Base-by-base conservation (phyloP, 345 rosid genomes). In the Euphorbia tirucalli region DNA sequence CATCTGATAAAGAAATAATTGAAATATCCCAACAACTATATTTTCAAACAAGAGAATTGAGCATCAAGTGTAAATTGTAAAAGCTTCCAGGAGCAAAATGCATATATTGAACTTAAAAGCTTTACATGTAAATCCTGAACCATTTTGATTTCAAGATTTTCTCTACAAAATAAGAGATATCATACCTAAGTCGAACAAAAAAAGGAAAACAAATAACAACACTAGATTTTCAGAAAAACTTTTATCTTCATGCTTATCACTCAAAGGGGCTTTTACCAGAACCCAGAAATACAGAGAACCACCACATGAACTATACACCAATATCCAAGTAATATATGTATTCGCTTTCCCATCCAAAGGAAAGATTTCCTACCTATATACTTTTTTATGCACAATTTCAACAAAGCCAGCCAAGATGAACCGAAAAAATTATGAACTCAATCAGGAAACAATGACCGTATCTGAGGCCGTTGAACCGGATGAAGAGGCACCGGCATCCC, bases 401-500 rank as follows among this genome's bases (percentile, higher is more conserved):
- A n/a, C 54, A 46, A 46, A 46, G 16, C 4, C 52, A 31, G 60
- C 27, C 55, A 66, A 74, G 35, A 31, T 66, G 70, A 49, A 70
- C 35, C 24, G 63, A 46, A 71, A 64, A 11, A 24, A 59, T 62
- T 41, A 60, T 39, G 11, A 65, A 59, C 35, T 75, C 55, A 65
- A 54, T 82, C 80, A 77, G 73, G 89, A 76, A 54, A 78, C 55
- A 6, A 79, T n/a, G 18, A 71, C 75, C 44, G 80, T 28, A 19
- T 79, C 83, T 27, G 72, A 18, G 13, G 59, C 52, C 2, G 75
- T 44, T 46, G 84, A 76, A 64, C 88, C 82, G 49, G 87, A 85
- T 50, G 90, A 80, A 27, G 91, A 77, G 57, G 84, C 73, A 74
- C 80, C 71, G 10, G 80, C 83, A 82, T 86, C 96, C 31, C 75